Evolutionary conservation across 306 rosid species (phyloP), one percentile per base, ranked within the genome.

Genomic region (Cucumis melo): DNA sequence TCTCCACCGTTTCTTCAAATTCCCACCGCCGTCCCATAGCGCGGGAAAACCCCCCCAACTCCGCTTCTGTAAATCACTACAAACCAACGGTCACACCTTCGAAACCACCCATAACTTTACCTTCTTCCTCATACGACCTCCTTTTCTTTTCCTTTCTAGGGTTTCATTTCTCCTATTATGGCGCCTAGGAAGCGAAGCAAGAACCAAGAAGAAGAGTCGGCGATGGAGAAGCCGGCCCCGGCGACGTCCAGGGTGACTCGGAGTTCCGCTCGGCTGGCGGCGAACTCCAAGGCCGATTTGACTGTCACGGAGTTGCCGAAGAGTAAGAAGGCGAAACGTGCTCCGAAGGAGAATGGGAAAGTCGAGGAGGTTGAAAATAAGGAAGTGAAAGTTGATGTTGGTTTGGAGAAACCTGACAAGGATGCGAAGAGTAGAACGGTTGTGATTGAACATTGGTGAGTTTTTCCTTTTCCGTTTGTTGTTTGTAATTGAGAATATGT

Each of bases 371-470:
- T 24, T 39, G 58, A 41, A 42, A 67, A 34, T 50, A 61, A 64
- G 54, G 20, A 12, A 1, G 74, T 34, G 73, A 23, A 12, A 15
- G 73, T 36, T 15, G 75, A 59, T 7, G 54, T 41, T 56, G 60
- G 23, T 36, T n/a, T n/a, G 70, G 78, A 58, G 80, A 29, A 39
- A n/a, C 34, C 17, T 63, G 80, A 14, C 27, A 77, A 67, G 54
- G 73, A 74, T 17, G 15, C 61, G 74, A 56, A 36, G 19, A 19
- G 17, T 46, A 87, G 64, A 64, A 77, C 84, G n/a, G 68, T 87
- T 24, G 79, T 85, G 78, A 81, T 87, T 76, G 90, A 87, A 76
- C 87, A 81, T 79, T 87, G 90, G 90, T 87, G 50, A 70, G 81
- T 56, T 39, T 71, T 27, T 67, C 36, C 36, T 23, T 51, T 48